Conservation (phyloP, 2,329 filamentous ascomycete genomes). For the Westerdykella ornata region DNA sequence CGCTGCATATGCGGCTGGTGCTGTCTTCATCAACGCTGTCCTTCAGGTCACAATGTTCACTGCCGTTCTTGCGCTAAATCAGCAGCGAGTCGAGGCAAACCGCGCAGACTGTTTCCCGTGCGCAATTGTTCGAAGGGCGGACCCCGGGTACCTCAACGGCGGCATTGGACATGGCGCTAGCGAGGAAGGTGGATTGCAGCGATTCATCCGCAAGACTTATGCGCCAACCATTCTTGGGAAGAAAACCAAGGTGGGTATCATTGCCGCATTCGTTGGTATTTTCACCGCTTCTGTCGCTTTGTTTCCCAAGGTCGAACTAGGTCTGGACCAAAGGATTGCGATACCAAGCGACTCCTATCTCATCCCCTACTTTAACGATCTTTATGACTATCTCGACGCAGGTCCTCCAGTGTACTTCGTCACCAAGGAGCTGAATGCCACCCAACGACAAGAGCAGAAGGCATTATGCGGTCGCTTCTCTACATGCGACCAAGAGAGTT, state of each 20-base stretch:
- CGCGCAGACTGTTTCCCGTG: constrained; percentile 91
- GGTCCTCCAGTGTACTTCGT: constrained; percentile 97
- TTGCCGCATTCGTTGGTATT: constrained; percentile 77
- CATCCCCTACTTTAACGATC: constrained; percentile 92
- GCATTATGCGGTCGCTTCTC: constrained; percentile 88
- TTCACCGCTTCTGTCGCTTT: constrained; percentile 81
- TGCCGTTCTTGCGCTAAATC: constrained; percentile 84
- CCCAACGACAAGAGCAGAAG: constrained; percentile 67
- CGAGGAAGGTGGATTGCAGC: constrained; percentile 76
- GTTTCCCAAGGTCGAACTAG: constrained; percentile 76
- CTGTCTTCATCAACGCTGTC: constrained; percentile 94
- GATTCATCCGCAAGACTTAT: constrained; percentile 85
- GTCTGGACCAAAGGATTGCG: constrained; percentile 88
- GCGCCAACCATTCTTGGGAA: constrained; percentile 74
- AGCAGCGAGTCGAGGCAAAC: constrained; percentile 79
- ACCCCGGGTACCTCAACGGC: constrained; percentile 58
- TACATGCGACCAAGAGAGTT: constrained; percentile 73
- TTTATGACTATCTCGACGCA: constrained; percentile 84
- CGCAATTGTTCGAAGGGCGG: constrained; percentile 68
- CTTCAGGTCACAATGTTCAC: constrained; percentile 96
- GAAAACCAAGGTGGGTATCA: constrained; percentile 68
- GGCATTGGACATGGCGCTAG: constrained; percentile 65
- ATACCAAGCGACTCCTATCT: constrained; percentile 91
- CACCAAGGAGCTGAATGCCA: constrained; percentile 71
- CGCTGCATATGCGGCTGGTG: constrained; percentile 89